Evolutionary conservation across 2,329 filamentous ascomycete species (phyloP).

Genomic region (Penicillium nordicum): DNA sequence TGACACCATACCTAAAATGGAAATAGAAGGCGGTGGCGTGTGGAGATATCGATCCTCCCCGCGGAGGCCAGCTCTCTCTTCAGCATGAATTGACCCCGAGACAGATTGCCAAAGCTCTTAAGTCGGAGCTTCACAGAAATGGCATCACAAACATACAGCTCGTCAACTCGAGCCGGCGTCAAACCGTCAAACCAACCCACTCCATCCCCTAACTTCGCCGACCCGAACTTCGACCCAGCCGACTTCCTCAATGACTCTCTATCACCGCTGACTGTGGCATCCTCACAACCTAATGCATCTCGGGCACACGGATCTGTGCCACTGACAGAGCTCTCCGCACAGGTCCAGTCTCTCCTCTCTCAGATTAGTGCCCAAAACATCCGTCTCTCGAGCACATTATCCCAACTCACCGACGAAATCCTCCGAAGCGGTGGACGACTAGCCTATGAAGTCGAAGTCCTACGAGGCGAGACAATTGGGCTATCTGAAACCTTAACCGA

Average conservation of each 20-base stretch:
- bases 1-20: background rate
- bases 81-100: background rate
- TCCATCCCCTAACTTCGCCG: conserved; percentile 67
- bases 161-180: conserved; percentile 16
- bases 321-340: conserved; percentile 72
- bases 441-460: conserved; percentile 89
- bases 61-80: conserved; percentile 9
- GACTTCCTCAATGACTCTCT: conserved; percentile 80
- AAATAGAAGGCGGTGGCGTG: conserved; percentile 5
- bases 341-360: conserved; percentile 79
- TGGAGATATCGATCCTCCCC: conserved; percentile 9
- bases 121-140: background rate
- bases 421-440: conserved; percentile 80
- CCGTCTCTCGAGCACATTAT: conserved; percentile 74
- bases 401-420: conserved; percentile 91
- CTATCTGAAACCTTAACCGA: conserved; percentile 75
- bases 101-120: background rate
- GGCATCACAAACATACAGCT: conserved; percentile 25
- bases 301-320: conserved; percentile 51
- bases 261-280: conserved; percentile 60
- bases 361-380: conserved; percentile 87
- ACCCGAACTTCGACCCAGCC: conserved; percentile 74
- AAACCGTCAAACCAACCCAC: conserved; percentile 34
- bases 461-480: conserved; percentile 83
- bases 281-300: conserved; percentile 39